Conservation (phyloP, 495 filamentous ascomycete genomes). For the Aspergillus wentii region DNA sequence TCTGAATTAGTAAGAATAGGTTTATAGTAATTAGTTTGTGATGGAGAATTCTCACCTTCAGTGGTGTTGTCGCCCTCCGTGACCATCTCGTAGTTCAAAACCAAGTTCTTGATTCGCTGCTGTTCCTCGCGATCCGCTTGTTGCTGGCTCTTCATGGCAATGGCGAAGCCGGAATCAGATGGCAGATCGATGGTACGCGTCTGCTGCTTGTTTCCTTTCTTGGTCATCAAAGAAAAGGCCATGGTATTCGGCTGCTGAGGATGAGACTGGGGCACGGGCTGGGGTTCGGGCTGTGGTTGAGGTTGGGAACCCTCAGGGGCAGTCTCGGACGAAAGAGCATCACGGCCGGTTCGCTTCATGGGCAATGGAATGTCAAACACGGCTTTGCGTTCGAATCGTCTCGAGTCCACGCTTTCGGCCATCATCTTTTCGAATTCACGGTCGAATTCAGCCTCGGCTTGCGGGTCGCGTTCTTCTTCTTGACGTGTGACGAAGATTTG, state of each 20-base stretch:
- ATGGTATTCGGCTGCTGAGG: slow-evolving; percentile 58
- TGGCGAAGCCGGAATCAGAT: slow-evolving; percentile 88
- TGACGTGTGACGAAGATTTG: slow-evolving; percentile 85
- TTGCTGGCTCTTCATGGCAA: slow-evolving; percentile 93
- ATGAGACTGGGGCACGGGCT: no score
- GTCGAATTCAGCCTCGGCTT: slow-evolving; percentile 95
- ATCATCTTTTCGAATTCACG: slow-evolving; percentile 98
- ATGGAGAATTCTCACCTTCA: slow-evolving; percentile 48
- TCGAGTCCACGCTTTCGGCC: slow-evolving; percentile 89
- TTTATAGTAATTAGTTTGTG: slow-evolving; percentile 2
- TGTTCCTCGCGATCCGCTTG: slow-evolving; percentile 94
- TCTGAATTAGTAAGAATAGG: no score
- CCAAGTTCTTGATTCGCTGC: slow-evolving; percentile 94
- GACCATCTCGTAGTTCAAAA: slow-evolving; percentile 90
- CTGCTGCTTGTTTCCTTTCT: slow-evolving; percentile 94
- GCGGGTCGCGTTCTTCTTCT: slow-evolving; percentile 87
- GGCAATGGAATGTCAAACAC: slow-evolving; percentile 92
- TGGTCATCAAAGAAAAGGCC: slow-evolving; percentile 94
- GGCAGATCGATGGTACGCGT: slow-evolving; percentile 92
- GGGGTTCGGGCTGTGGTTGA: no score
- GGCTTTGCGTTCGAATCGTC: slow-evolving; percentile 90
- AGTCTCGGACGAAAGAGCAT: slow-evolving; percentile 43
- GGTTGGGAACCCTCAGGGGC: slow-evolving; percentile 26
- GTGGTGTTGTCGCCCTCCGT: slow-evolving; percentile 70
- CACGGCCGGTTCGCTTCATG: slow-evolving; percentile 69